phyloP scores from a whole-genome alignment of 129 eudicot genomes.

The Artemisia annua region DNA sequence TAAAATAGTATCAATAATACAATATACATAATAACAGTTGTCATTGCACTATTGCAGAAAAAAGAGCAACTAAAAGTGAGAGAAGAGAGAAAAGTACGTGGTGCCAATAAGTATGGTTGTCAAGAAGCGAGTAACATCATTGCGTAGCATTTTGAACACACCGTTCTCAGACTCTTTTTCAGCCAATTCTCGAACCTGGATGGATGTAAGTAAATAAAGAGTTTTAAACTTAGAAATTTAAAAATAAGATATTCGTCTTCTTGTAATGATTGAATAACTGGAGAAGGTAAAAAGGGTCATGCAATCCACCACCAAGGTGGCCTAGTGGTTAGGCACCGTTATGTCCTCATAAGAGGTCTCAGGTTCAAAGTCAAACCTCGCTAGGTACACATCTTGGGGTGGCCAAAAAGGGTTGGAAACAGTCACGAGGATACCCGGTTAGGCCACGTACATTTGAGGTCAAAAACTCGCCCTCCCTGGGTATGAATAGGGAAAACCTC shows the following conservation, averaged over 20 bases:
- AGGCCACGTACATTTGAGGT: too few relatives aligned
- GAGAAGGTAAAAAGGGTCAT: too few relatives aligned
- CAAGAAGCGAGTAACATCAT: conserved; percentile 88
- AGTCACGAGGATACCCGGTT: too few relatives aligned
- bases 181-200: conserved; percentile 93
- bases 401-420: too few relatives aligned
- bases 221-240: background rate
- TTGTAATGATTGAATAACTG: too few relatives aligned
- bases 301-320: too few relatives aligned
- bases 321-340: too few relatives aligned
- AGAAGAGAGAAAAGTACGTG: conserved; percentile 51
- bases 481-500: too few relatives aligned
- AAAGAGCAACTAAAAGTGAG: background rate
- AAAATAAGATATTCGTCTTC: background rate
- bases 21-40: background rate
- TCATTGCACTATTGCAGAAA: conserved; percentile 13
- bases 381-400: too few relatives aligned
- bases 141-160: conserved; percentile 86
- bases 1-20: conserved; percentile 28
- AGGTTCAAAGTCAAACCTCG: too few relatives aligned
- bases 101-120: conserved; percentile 98
- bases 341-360: too few relatives aligned
- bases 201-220: background rate
- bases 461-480: too few relatives aligned
- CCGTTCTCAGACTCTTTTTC: conserved; percentile 91